Evolutionary conservation across 305 asterid species (phyloP).

Genomic region (Galium porrigens): DNA sequence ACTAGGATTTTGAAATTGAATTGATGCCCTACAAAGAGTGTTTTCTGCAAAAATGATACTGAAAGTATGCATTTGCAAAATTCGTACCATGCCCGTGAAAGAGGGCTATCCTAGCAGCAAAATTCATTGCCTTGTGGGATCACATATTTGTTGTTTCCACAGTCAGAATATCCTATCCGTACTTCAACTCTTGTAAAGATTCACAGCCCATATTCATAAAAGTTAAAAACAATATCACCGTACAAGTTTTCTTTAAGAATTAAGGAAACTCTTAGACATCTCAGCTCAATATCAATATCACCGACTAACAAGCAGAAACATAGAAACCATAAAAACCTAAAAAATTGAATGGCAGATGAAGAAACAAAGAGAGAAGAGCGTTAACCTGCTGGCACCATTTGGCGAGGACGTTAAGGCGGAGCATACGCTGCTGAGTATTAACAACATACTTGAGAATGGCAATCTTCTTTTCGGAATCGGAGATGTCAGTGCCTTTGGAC

Average conservation of each 20-base stretch:
- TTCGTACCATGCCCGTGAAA: neutral
- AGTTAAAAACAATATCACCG: too few relatives aligned
- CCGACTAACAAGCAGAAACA: too few relatives aligned
- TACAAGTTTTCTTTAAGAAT: neutral
- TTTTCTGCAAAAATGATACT: neutral
- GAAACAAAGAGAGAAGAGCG: neutral
- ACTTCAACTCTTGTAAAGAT: neutral
- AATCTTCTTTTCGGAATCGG: constrained; percentile 85
- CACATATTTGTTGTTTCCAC: neutral
- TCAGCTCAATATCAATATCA: neutral
- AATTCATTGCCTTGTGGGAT: neutral
- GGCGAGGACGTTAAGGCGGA: constrained; percentile 89
- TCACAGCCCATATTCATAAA: neutral
- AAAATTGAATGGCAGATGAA: neutral
- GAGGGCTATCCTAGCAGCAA: neutral
- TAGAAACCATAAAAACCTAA: neutral
- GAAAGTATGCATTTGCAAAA: neutral
- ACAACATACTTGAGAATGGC: constrained; percentile 73
- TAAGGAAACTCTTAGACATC: neutral
- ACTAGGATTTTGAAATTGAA: neutral
- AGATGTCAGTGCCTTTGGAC: constrained; percentile 48
- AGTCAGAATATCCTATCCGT: neutral
- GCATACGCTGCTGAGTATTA: constrained; percentile 92
- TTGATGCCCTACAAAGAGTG: neutral
- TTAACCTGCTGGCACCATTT: constrained; percentile 96